A percentile compares a stretch with the other conserved stretches of the same genome.
Conservation (phyloP, 129 eudicot species). For the Cynara cardunculus region DNA sequence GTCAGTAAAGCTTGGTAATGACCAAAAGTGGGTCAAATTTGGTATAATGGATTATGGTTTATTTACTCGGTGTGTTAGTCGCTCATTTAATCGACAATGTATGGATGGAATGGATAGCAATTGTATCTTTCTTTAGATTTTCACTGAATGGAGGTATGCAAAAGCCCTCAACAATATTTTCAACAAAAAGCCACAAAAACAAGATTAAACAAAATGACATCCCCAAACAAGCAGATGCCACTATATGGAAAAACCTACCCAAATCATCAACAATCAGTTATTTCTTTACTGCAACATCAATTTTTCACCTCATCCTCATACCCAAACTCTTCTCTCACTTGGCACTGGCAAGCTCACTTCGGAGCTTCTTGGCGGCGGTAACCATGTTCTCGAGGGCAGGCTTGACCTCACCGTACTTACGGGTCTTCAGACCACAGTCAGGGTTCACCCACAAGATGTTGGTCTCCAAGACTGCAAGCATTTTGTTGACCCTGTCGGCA, state of each 20-base stretch:
- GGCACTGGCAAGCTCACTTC: constrained; percentile 56
- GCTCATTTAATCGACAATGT: background rate
- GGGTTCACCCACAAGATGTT: constrained; percentile 97
- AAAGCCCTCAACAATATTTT: background rate
- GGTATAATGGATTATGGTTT: background rate
- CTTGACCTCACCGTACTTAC: constrained; percentile 86
- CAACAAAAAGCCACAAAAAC: background rate
- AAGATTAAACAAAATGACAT: background rate
- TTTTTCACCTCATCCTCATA: background rate
- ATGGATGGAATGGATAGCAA: background rate
- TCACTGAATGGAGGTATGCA: background rate
- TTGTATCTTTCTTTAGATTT: background rate
- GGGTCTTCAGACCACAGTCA: constrained; percentile 98
- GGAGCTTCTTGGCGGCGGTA: constrained; percentile 81
- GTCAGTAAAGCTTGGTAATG: too few relatives aligned
- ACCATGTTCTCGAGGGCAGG: constrained; percentile 84
- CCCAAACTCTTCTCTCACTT: constrained; percentile 32
- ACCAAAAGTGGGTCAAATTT: too few relatives aligned
- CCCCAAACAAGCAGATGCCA: too few relatives aligned
- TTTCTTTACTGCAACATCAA: constrained; percentile 3
- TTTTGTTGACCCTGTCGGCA: constrained; percentile 81
- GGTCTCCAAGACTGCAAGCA: constrained; percentile 89
- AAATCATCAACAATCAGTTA: constrained; percentile 4
- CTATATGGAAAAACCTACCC: background rate
- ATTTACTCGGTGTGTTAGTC: too few relatives aligned